Conservation (phyloP, 768 basidiomycete species). For the Lentinus tigrinus region DNA sequence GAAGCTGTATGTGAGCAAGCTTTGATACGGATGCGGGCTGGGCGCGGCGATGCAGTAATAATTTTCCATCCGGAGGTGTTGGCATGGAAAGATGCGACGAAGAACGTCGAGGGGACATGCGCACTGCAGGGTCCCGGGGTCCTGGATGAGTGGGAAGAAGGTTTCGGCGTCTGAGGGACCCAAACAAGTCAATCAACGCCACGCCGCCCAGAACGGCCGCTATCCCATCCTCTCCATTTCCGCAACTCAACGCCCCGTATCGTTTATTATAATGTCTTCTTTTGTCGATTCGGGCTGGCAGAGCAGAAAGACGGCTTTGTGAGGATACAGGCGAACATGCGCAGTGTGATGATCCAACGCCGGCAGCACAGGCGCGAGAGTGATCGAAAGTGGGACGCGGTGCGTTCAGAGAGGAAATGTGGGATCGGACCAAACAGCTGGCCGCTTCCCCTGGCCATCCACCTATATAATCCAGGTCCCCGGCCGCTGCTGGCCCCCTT, state of each 20-base stretch:
- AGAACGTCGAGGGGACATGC: background rate
- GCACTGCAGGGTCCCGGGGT: conserved; percentile 18
- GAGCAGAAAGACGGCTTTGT: background rate
- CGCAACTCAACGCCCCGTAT: conserved; percentile 18
- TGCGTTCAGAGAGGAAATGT: conserved; percentile 19
- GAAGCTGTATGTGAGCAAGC: background rate
- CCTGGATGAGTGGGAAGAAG: conserved; percentile 29
- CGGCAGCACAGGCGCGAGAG: background rate
- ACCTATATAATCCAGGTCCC: conserved; percentile 21
- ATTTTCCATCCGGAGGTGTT: background rate
- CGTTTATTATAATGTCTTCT: background rate
- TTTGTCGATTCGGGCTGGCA: background rate
- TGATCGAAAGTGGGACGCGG: conserved; percentile 9
- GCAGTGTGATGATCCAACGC: background rate
- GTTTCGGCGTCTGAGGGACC: conserved; percentile 22
- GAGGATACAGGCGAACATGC: background rate
- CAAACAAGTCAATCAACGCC: conserved; percentile 31
- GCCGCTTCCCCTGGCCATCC: conserved; percentile 24
- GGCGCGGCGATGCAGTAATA: background rate
- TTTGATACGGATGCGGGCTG: background rate
- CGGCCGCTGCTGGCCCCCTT: conserved; percentile 7
- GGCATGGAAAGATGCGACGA: conserved; percentile 1
- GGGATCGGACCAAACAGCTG: conserved; percentile 28
- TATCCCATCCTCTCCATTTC: conserved; percentile 16
- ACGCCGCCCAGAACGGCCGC: conserved; percentile 23